A percentile compares a stretch with the other conserved stretches of the same genome.
These are phyloP conservation scores for Maudiozyma turicensis DNA, from an alignment of 805 yeast species.

Conservation along the genomic window DNA sequence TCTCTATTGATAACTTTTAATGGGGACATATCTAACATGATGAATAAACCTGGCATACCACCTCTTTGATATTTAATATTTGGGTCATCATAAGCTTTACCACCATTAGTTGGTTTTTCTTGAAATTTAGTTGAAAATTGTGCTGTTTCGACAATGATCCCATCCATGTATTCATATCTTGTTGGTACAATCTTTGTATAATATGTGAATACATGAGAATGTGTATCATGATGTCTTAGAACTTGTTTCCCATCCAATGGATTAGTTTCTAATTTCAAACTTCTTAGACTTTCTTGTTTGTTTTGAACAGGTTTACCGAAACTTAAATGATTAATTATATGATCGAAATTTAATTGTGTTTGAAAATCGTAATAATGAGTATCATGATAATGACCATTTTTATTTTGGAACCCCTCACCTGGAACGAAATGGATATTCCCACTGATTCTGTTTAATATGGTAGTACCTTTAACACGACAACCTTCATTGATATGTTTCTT, in stretches of 20 bases:
- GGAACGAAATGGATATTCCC: conserved; percentile 96
- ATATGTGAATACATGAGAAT: conserved; percentile 62
- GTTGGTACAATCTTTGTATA: conserved; percentile 87
- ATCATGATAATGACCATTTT: conserved; percentile 70
- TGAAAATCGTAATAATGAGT: conserved; percentile 56
- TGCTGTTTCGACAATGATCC: conserved; percentile 54
- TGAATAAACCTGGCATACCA: conserved; percentile 87
- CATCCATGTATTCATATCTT: conserved; percentile 58
- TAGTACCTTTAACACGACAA: conserved; percentile 73
- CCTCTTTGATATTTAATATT: conserved; percentile 74
- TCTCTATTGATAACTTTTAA: conserved; percentile 83
- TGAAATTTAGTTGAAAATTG: conserved; percentile 86
- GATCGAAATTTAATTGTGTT: conserved; percentile 65
- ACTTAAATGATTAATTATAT: conserved; percentile 67
- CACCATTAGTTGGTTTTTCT: conserved; percentile 78
- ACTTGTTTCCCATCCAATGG: conserved; percentile 55
- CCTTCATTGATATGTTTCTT: conserved; percentile 65
- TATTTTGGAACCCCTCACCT: conserved; percentile 58
- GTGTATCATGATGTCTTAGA: conserved; percentile 31
- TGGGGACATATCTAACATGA: conserved; percentile 87
- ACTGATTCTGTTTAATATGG: conserved; percentile 71
- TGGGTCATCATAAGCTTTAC: conserved; percentile 83
- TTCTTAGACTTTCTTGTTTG: background rate
- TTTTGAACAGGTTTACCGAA: conserved; percentile 46
- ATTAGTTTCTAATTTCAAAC: conserved; percentile 34